Base-by-base conservation (phyloP, 2,329 filamentous ascomycete genomes). In the Verticillium albo-atrum region DNA sequence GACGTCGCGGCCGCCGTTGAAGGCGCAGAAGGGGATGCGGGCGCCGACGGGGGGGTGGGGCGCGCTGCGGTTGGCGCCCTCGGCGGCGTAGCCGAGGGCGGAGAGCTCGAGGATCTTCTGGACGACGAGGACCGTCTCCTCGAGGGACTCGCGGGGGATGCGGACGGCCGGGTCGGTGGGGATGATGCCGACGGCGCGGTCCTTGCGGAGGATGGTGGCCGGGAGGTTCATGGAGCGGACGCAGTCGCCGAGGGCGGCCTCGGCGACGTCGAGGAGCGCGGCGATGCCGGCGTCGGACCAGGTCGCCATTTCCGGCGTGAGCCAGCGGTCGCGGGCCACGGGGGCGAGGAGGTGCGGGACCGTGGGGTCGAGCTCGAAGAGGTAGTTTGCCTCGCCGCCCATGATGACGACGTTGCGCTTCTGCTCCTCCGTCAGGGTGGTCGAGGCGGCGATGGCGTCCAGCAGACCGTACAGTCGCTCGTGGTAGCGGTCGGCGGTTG, bases 1-100 rank as follows among this genome's bases (percentile, higher is more conserved):
- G 50, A 98, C 92, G 72, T 99, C 95, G 63, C 95, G 94, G 12
- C 95, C 95, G 58, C 94, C 95, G 73, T 99, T 99, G 80, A 99
- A 99, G 25, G 95, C 95, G 71, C 95, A 99, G 71, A 98, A 99
- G 0, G 95, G 95, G 32, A 99, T 78, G 26, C 71, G 66, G 55
- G 26, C 52, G 25, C 50, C 52, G 30, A 17, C 23, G 6, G 4
- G 34, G 23, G 26, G 25, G 23, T 25, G 56, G 32, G 35, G 4
- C 20, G 17, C 35, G 50, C 26, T 15, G 47, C 65, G 65, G 47
- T 66, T 69, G 6, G 66, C 65, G 1, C 69, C 68, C 25, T 68
- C 71, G 17, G 71, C 65, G 23, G 68, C 66, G 17, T 68, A 67
- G 12, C 74, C 73, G 67, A 64, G 82, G 73, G 83, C 77, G 47